These are phyloP conservation scores for Filobasidium uniguttulatum DNA, from an alignment of 1,284 basidiomycete species.

Conservation along the genomic window DNA sequence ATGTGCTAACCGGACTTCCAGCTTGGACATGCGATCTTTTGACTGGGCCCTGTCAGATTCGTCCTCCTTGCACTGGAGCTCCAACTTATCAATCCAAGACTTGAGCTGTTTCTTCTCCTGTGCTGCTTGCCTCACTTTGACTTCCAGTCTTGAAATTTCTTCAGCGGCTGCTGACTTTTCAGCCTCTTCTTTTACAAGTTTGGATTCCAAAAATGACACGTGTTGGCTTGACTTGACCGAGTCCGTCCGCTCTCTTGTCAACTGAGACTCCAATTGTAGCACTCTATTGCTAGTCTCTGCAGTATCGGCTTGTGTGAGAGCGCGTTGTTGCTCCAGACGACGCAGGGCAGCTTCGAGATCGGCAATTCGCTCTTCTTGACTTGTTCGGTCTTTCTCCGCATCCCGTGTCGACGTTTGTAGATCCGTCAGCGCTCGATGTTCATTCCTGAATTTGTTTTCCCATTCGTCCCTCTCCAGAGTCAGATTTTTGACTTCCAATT, in stretches of 20 bases:
- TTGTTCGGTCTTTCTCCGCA: conserved; percentile 8
- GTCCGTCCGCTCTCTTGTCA: neutral
- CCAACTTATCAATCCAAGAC: too few species aligned
- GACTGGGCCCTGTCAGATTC: too few species aligned
- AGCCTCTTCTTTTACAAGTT: too few species aligned
- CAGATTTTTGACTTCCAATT: neutral
- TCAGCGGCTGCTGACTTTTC: too few species aligned
- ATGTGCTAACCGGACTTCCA: too few species aligned
- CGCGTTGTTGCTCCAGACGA: neutral
- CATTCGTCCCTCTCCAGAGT: neutral
- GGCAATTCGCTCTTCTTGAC: neutral
- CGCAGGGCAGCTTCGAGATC: conserved; percentile 3
- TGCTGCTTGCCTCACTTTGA: neutral
- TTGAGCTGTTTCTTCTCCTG: neutral
- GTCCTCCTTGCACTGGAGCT: too few species aligned
- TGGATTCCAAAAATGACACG: neutral
- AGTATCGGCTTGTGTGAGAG: conserved; percentile 7
- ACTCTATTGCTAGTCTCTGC: neutral
- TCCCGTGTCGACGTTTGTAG: neutral
- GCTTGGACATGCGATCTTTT: too few species aligned
- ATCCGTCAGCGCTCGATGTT: neutral
- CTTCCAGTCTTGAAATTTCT: neutral
- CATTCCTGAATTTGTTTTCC: neutral
- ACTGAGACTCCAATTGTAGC: neutral
- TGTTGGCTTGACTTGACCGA: neutral